Conservation (phyloP, 768 basidiomycete genomes). For the Trametes meyenii region DNA sequence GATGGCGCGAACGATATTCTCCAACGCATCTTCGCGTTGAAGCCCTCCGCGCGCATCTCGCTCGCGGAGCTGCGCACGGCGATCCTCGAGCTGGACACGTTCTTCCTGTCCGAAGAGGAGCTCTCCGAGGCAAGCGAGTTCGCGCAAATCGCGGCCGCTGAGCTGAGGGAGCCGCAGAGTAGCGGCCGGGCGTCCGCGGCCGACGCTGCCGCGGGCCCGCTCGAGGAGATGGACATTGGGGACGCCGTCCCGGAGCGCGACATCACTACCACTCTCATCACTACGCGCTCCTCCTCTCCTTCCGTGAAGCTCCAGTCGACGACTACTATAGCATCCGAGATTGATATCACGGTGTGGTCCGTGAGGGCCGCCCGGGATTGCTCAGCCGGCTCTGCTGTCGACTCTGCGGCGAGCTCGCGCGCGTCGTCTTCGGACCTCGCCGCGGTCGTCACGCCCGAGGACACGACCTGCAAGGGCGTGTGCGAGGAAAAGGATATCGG, state of each 20-base stretch:
- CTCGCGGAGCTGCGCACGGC: conserved; percentile 60
- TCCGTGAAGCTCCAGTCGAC: conserved; percentile 9
- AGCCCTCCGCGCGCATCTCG: conserved; percentile 62
- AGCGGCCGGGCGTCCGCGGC: conserved; percentile 10
- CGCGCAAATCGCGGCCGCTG: conserved; percentile 29
- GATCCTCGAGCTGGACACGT: conserved; percentile 58
- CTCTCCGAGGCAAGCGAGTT: conserved; percentile 36
- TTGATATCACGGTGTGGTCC: conserved; percentile 9
- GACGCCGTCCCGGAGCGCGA: neutral
- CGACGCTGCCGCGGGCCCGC: conserved; percentile 3
- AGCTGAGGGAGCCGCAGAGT: neutral
- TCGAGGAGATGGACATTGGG: conserved; percentile 15
- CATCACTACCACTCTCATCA: too few species aligned
- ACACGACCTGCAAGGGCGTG: conserved; percentile 3
- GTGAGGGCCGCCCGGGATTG: conserved; percentile 7
- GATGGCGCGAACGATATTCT: conserved; percentile 48
- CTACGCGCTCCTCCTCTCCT: conserved; percentile 6
- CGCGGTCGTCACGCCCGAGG: conserved; percentile 10
- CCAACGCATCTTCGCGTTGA: conserved; percentile 60
- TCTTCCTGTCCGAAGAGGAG: conserved; percentile 60
- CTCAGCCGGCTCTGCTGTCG: conserved; percentile 20
- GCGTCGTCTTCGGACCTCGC: conserved; percentile 11
- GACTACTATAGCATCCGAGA: conserved; percentile 1
- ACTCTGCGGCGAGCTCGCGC: conserved; percentile 14
- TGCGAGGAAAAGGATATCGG: conserved; percentile 15